These are phyloP conservation scores for Globisporangium parvum DNA, from an alignment of 352 stramenopile genomes.

Conservation along the genomic window DNA sequence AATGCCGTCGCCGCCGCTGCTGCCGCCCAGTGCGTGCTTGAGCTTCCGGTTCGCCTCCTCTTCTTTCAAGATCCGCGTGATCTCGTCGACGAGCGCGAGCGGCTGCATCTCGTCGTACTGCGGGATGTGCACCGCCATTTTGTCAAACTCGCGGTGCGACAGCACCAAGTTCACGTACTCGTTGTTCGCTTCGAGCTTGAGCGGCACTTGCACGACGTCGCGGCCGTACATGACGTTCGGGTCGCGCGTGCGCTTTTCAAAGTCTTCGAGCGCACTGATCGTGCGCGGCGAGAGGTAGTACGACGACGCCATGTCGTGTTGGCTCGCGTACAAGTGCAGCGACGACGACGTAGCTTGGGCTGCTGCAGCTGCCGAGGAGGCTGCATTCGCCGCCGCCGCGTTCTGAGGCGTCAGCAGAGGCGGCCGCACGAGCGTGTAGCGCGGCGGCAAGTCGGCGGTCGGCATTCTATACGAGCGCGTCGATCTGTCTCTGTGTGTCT, in stretches of 20 bases:
- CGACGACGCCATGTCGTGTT: constrained; percentile 9
- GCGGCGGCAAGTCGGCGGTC: constrained; percentile 8
- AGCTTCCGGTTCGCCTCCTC: constrained; percentile 33
- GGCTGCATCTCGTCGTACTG: constrained; percentile 64
- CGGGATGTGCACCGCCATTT: constrained; percentile 63
- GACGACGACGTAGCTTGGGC: constrained; percentile 5
- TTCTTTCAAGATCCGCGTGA: constrained; percentile 48
- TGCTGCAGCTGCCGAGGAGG: neutral
- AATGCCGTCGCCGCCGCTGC: constrained; percentile 1
- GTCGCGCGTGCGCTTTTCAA: constrained; percentile 16
- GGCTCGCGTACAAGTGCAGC: constrained; percentile 5
- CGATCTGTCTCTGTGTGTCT: neutral
- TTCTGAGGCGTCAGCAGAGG: constrained; percentile 9
- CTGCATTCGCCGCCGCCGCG: constrained; percentile 1
- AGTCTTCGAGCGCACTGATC: constrained; percentile 20
- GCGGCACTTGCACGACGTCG: constrained; percentile 73
- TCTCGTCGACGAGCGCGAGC: constrained; percentile 45
- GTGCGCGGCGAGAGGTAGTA: constrained; percentile 23
- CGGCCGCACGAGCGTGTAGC: constrained; percentile 13
- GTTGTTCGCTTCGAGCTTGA: constrained; percentile 32
- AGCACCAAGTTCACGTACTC: constrained; percentile 70
- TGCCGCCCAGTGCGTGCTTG: constrained; percentile 12
- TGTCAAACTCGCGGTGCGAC: constrained; percentile 72
- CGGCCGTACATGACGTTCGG: constrained; percentile 51
- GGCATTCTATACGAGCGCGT: constrained; percentile 2